A percentile compares a stretch with the other conserved stretches of the same genome.
phyloP scores from a whole-genome alignment of 1,139 yeast genomes.

The Groenewaldozyma auringiensis region DNA sequence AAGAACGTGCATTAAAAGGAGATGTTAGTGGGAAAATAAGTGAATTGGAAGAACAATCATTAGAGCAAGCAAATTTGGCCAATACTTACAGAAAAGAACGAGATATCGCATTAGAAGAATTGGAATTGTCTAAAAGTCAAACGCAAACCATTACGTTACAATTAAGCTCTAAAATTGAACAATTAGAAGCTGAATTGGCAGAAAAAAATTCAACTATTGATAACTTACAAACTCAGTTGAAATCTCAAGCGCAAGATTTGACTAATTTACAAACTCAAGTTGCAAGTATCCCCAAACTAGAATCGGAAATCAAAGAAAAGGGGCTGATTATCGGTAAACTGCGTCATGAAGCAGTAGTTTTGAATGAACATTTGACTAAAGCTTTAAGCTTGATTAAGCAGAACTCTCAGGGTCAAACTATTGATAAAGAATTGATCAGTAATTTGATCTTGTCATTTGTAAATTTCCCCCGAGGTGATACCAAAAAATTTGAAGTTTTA shows the following conservation, averaged over 20 bases:
- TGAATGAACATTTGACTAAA: constrained; percentile 89
- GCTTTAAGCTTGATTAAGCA: constrained; percentile 77
- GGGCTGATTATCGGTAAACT: constrained; percentile 78
- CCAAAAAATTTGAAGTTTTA: constrained; percentile 87
- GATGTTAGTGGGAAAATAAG: constrained; percentile 34
- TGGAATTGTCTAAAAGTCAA: constrained; percentile 13
- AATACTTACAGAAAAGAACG: constrained; percentile 22
- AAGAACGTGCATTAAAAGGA: constrained; percentile 26
- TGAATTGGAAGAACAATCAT: constrained; percentile 40
- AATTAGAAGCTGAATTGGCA: background rate
- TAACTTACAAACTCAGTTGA: constrained; percentile 21
- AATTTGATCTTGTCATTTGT: constrained; percentile 79
- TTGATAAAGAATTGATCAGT: constrained; percentile 82
- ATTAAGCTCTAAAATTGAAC: background rate
- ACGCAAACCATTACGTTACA: background rate
- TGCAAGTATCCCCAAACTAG: constrained; percentile 17
- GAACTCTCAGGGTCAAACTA: constrained; percentile 61
- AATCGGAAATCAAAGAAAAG: constrained; percentile 54
- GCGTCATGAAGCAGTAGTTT: constrained; percentile 90
- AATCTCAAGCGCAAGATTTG: constrained; percentile 20
- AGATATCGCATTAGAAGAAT: constrained; percentile 10
- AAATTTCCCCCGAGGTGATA: constrained; percentile 84
- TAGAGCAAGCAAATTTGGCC: constrained; percentile 23
- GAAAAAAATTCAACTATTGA: constrained; percentile 26
- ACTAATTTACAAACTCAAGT: background rate